A percentile compares a stretch with the other conserved stretches of the same genome.
Conservation (phyloP, 2,329 filamentous ascomycete genomes). For the Venturia asperata region DNA sequence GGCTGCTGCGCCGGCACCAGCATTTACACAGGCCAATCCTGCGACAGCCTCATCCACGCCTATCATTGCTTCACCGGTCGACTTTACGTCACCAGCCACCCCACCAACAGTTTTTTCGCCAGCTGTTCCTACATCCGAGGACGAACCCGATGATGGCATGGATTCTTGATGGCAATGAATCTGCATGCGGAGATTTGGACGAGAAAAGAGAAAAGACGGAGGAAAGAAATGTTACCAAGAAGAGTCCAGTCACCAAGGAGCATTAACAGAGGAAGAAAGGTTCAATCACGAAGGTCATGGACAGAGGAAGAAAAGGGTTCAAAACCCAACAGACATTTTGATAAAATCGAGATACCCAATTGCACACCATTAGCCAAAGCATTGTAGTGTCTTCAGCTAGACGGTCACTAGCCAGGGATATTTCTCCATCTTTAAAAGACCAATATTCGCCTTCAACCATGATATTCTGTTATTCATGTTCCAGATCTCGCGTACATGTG, state of each 20-base stretch:
- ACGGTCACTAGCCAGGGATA: neutral
- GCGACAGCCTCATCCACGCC: neutral
- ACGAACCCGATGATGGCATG: neutral
- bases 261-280: neutral
- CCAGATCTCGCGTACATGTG: too few relatives aligned
- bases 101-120: neutral
- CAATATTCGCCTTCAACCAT: neutral
- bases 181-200: neutral
- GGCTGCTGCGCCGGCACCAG: neutral
- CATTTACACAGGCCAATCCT: neutral
- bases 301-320: slow-evolving; percentile 6
- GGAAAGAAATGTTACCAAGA: neutral
- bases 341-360: neutral
- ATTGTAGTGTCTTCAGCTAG: neutral
- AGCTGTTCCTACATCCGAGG: neutral
- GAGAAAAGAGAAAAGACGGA: neutral
- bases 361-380: neutral
- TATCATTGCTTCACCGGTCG: neutral
- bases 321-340: neutral
- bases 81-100: neutral
- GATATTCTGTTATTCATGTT: too few relatives aligned
- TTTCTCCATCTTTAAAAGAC: too few relatives aligned
- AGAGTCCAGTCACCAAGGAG: neutral
- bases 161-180: neutral
- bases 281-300: too few relatives aligned